Conservation (phyloP, 257 asterid genomes). For the Rauvolfia tetraphylla region DNA sequence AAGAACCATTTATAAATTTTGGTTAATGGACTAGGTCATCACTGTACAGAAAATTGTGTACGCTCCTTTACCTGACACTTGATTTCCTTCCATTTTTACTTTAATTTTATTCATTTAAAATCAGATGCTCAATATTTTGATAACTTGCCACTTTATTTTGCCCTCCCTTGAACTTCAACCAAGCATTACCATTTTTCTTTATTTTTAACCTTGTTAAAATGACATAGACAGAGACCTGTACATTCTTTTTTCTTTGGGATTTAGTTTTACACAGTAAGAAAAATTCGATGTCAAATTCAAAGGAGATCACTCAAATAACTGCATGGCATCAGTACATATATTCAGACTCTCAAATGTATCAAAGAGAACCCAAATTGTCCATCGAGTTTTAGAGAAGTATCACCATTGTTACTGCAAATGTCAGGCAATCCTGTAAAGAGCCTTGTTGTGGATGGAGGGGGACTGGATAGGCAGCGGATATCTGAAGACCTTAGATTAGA, state of each 20-base stretch:
- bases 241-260: neutral
- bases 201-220: too few relatives aligned
- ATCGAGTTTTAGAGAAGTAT: neutral
- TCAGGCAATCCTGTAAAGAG: constrained; percentile 19
- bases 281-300: neutral
- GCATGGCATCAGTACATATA: neutral
- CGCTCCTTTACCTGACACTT: too few relatives aligned
- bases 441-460: constrained; percentile 22
- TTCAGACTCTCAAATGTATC: neutral
- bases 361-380: neutral
- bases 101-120: too few relatives aligned
- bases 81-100: too few relatives aligned
- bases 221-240: neutral
- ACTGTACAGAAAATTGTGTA: too few relatives aligned
- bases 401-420: constrained; percentile 16
- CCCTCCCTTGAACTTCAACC: too few relatives aligned
- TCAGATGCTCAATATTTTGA: neutral
- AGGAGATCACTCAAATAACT: neutral
- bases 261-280: neutral
- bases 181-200: too few relatives aligned
- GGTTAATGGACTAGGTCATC: too few relatives aligned
- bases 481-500: constrained; percentile 18
- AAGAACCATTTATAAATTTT: too few relatives aligned
- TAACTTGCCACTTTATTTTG: neutral
- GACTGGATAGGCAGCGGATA: constrained; percentile 22